A percentile compares a stretch with the other conserved stretches of the same genome.
These are phyloP conservation scores for Neofusicoccum cordaticola DNA, from an alignment of 2,329 filamentous ascomycete genomes.

Conservation along the genomic window DNA sequence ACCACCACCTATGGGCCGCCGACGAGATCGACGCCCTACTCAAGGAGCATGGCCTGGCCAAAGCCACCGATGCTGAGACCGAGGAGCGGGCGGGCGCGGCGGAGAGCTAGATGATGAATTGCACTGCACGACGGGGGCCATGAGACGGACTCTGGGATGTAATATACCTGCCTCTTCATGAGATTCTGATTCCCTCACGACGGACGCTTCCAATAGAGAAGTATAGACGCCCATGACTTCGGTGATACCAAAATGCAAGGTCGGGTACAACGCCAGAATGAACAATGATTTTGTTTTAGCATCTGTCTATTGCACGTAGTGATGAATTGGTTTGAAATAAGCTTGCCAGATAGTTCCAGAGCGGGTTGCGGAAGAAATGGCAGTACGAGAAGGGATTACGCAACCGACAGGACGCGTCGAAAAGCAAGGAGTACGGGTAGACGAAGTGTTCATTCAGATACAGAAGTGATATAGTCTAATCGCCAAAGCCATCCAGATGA, in stretches of 20 bases:
- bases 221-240: slow-evolving; percentile 4
- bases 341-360: too few relatives aligned
- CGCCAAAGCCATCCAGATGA: too few relatives aligned
- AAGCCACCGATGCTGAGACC: slow-evolving; percentile 44
- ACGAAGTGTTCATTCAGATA: too few relatives aligned
- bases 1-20: slow-evolving; percentile 94
- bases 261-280: too few relatives aligned
- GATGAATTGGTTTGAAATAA: too few relatives aligned
- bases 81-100: slow-evolving; percentile 20
- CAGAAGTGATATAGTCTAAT: too few relatives aligned
- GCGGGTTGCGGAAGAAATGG: too few relatives aligned
- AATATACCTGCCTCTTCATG: slow-evolving; percentile 17
- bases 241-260: neutral
- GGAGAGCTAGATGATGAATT: slow-evolving; percentile 18
- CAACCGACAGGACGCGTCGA: too few relatives aligned
- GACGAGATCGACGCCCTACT: slow-evolving; percentile 93
- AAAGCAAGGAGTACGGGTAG: too few relatives aligned
- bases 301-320: too few relatives aligned
- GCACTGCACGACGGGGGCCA: slow-evolving; percentile 3
- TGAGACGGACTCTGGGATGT: slow-evolving; percentile 6
- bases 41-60: slow-evolving; percentile 93
- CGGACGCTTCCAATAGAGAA: slow-evolving; percentile 4
- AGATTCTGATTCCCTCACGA: neutral
- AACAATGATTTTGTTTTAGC: neutral
- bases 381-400: too few relatives aligned